These are phyloP conservation scores for Tetrastigma voinierianum DNA, from an alignment of 164 flowering plant genomes.

Conservation along the genomic window DNA sequence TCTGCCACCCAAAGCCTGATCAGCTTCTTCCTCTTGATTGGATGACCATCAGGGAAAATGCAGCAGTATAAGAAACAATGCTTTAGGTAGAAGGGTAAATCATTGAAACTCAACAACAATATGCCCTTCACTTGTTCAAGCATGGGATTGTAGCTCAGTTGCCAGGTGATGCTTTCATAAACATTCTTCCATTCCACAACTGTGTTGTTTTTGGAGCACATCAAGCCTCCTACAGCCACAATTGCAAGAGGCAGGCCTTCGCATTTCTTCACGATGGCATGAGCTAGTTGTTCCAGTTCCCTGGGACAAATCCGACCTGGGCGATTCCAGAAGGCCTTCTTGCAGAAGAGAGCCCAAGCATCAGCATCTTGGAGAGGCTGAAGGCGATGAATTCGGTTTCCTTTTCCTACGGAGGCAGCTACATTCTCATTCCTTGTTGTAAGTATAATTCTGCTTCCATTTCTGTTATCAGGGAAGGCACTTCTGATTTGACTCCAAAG, in stretches of 20 bases:
- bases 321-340: conserved; percentile 31
- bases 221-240: conserved; percentile 36
- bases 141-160: conserved; percentile 25
- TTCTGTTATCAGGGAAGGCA: conserved; percentile 18
- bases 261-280: conserved; percentile 25
- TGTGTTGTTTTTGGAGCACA: conserved; percentile 29
- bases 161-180: conserved; percentile 27
- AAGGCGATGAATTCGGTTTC: conserved; percentile 28
- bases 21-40: conserved; percentile 40
- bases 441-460: conserved; percentile 32
- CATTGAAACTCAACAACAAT: conserved; percentile 37
- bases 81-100: conserved; percentile 38
- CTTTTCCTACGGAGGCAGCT: conserved; percentile 28
- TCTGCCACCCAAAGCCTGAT: conserved; percentile 55
- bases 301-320: conserved; percentile 22
- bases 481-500: conserved; percentile 18
- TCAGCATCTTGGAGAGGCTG: conserved; percentile 24
- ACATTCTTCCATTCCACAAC: conserved; percentile 37
- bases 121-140: conserved; percentile 27
- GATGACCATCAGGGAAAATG: conserved; percentile 32
- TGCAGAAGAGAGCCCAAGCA: conserved; percentile 45
- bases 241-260: conserved; percentile 55
- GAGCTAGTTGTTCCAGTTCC: conserved; percentile 24
- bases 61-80: conserved; percentile 48
- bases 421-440: conserved; percentile 33